phyloP scores from a whole-genome alignment of 495 filamentous ascomycete genomes.

The Aspergillus egyptiacus region DNA sequence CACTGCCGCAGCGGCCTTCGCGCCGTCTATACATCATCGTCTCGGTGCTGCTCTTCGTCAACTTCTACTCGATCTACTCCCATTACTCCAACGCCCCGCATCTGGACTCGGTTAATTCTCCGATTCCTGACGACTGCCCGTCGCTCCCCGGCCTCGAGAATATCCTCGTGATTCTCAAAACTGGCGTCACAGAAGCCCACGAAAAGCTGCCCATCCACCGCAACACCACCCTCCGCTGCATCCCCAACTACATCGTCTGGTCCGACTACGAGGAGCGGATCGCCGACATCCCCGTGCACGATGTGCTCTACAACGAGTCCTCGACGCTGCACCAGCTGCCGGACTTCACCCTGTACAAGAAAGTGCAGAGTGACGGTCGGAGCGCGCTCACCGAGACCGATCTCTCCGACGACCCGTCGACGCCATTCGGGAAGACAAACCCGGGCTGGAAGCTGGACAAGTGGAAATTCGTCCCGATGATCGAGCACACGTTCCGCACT shows the following conservation, averaged over 20 bases:
- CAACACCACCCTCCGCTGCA: conserved; percentile 46
- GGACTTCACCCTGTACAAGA: conserved; percentile 43
- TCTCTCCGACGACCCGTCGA: conserved; percentile 27
- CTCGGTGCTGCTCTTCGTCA: conserved; percentile 28
- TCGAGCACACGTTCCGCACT: conserved; percentile 48
- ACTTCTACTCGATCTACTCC: conserved; percentile 26
- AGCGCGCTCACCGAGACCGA: conserved; percentile 27
- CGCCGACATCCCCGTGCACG: conserved; percentile 36
- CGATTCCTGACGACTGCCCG: conserved; percentile 26
- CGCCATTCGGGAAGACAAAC: conserved; percentile 28
- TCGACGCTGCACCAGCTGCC: conserved; percentile 24
- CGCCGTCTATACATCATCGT: conserved; percentile 11
- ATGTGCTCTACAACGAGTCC: conserved; percentile 39
- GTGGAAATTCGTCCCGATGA: conserved; percentile 65
- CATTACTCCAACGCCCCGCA: conserved; percentile 1
- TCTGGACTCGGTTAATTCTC: conserved; percentile 9
- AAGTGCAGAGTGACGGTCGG: conserved; percentile 31
- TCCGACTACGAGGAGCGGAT: conserved; percentile 50
- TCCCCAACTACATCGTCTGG: conserved; percentile 50
- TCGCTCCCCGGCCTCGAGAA: conserved; percentile 39
- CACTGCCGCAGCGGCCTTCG: conserved; percentile 19
- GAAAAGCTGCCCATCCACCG: conserved; percentile 46
- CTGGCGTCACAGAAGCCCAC: conserved; percentile 39
- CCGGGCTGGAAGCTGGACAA: conserved; percentile 63
- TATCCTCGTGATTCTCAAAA: conserved; percentile 43